Base-by-base conservation (phyloP, 805 yeast species). In the Ogataea kodamae region DNA sequence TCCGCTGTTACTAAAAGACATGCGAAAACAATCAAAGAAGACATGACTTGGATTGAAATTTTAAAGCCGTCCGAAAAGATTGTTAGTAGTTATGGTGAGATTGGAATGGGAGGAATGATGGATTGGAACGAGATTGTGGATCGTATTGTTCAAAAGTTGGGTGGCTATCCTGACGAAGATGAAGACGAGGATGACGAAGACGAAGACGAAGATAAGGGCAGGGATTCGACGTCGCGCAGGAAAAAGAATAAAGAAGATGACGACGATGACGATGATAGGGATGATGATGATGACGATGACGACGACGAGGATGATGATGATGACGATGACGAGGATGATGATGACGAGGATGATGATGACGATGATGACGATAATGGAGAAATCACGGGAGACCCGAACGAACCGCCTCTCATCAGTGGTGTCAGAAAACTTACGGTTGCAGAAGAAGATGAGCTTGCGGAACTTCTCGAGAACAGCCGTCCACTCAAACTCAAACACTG, bases 91-190 rank as follows among this genome's bases (percentile, higher is more conserved):
- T 52, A 52, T 65, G 81, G 81, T 35, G 81, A 74, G 43, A 75
- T 75, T 34, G 81, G 80, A 11, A 71, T 75, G 78, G 80, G 81
- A 9, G 81, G 81, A 35, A 75, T 75, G 81, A 74, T 74, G 78
- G 80, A 75, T 45, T 74, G 76, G 73, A 75, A 75, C 50, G 81
- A 75, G 49, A 66, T 75, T 35, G 81, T 74, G 22, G 74, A 73
- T 46, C 65, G 61, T 42, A 65, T 75, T 29, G 78, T 73, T 3
- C 51, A 67, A 46, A 74, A 72, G 45, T 46, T 72, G 37, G 79
- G 79, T 5, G 78, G 79, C 0, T 58, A 57, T 33, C 64, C 62
- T 1, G 75, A 72, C 5, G 76, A 68, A 3, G 76, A 72, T 4
- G 78, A 71, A 7, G 76, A 73, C 1, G 75, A 70, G 0, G 74